Evolutionary conservation across 371 early-diverging fungal species (phyloP), one percentile per base, ranked within the genome.

Genomic region (Mucor sp.): DNA sequence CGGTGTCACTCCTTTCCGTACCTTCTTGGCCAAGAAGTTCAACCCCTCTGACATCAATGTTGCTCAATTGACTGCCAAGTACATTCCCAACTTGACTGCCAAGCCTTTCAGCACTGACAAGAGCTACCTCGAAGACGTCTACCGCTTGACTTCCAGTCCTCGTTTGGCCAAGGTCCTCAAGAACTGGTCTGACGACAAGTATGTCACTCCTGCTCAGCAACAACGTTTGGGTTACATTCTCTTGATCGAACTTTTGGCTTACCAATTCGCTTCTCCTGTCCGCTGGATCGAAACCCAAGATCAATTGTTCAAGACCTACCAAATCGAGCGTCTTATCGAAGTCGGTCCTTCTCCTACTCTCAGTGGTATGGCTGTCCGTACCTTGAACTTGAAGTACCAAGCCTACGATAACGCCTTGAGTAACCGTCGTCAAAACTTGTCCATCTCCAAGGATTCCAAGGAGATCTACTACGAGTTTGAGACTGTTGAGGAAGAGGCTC

Each of bases 281-380:
- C 90, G 95, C 68, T 97, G 98, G 98, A 98, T 98, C 67, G 96
- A 97, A 79, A 98, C 97, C n/a, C 98, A 98, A 80, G 97, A 97
- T 68, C 85, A 87, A 59, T 82, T 97, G 57, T 91, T 97, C 85
- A 87, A 86, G 81, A 84, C 91, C 70, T 90, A 86, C 77, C 79
- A 90, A 28, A 90, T 97, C 59, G 90, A 91, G 70, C 91, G 97
- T 43, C 75, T 98, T 63, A 92, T 98, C 41, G 98, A 98, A 78
- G 85, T 97, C 27, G 98, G 97, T 39, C 96, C 96, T 35, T 87
- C 90, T 60, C 94, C 97, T 27, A 93, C 95, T 53, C 86, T 98
- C 30, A 85, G 88, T 69, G 93, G 94, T 64, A 98, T 98, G 98
- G 95, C 97, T 58, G 87, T 89, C 68, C 93, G 97, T 74, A 97